Percentiles rank a stretch among this genome's conserved stretches.
These are phyloP conservation scores for Suillus americanus DNA, from an alignment of 768 basidiomycete genomes.

Conservation along the genomic window DNA sequence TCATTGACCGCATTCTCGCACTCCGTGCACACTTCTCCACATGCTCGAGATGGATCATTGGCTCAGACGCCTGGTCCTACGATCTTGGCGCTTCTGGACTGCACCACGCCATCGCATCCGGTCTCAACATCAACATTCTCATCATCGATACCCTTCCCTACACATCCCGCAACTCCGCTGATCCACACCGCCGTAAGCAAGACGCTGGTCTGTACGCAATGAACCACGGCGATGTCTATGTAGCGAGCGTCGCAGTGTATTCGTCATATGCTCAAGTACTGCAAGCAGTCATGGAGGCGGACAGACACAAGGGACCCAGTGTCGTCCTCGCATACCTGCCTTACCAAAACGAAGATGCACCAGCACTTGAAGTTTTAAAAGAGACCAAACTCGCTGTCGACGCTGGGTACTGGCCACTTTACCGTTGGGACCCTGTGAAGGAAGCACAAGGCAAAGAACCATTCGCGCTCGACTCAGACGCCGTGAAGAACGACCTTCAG, in stretches of 20 bases:
- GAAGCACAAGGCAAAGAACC: conserved; percentile 75
- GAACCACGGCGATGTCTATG: conserved; percentile 97
- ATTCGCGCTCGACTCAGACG: conserved; percentile 90
- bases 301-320: conserved; percentile 84
- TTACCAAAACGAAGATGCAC: conserved; percentile 70
- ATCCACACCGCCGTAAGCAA: conserved; percentile 82
- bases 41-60: conserved; percentile 92
- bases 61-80: conserved; percentile 97
- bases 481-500: conserved; percentile 90
- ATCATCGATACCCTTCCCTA: conserved; percentile 93
- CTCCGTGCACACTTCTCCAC: conserved; percentile 63
- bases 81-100: conserved; percentile 95
- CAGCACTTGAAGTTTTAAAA: conserved; percentile 89
- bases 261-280: conserved; percentile 94
- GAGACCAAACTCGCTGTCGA: conserved; percentile 97
- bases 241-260: conserved; percentile 93
- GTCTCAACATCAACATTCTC: conserved; percentile 91
- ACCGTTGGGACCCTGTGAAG: conserved; percentile 94
- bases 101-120: conserved; percentile 91
- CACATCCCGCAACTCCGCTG: conserved; percentile 66
- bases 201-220: conserved; percentile 98
- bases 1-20: conserved; percentile 56
- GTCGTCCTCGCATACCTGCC: conserved; percentile 95
- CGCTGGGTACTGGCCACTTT: conserved; percentile 96
- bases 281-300: conserved; percentile 89